Conservation (phyloP, 2,329 filamentous ascomycete genomes). For the Aschersonia sp. region DNA sequence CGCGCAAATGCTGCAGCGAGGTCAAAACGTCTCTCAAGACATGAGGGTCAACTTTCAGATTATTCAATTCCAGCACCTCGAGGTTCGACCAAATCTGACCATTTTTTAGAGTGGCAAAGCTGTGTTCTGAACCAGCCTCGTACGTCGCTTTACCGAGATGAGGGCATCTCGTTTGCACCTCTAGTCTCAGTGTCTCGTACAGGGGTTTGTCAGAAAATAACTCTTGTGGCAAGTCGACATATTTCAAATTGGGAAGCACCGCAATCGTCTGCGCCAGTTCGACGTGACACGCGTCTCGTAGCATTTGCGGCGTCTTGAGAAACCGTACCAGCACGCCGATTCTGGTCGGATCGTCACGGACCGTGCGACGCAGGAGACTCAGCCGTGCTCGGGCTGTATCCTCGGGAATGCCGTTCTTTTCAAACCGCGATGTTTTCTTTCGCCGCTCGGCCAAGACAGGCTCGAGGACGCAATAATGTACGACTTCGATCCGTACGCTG, state of each 20-base stretch:
- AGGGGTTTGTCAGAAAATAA: conserved; percentile 69
- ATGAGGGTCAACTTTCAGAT: conserved; percentile 54
- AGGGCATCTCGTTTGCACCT: conserved; percentile 71
- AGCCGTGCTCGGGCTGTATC: conserved; percentile 67
- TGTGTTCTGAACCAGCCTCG: conserved; percentile 60
- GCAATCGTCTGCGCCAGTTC: conserved; percentile 78
- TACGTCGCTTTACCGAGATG: conserved; percentile 86
- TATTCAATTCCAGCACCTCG: conserved; percentile 57
- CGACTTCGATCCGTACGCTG: conserved; percentile 82
- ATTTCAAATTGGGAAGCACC: conserved; percentile 70
- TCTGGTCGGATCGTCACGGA: conserved; percentile 58
- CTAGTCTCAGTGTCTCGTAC: conserved; percentile 64
- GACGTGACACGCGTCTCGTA: conserved; percentile 71
- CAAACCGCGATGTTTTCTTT: conserved; percentile 57
- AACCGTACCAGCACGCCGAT: conserved; percentile 60
- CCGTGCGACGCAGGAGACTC: conserved; percentile 64
- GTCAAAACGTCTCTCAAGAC: conserved; percentile 58
- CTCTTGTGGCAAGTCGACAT: conserved; percentile 81
- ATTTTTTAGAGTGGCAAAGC: conserved; percentile 54
- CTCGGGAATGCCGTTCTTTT: conserved; percentile 65
- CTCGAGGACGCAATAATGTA: conserved; percentile 89
- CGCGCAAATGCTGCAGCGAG: conserved; percentile 50
- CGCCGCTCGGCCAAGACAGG: conserved; percentile 66
- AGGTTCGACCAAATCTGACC: conserved; percentile 55
- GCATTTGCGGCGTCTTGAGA: conserved; percentile 90